Evolutionary conservation across 73 alveolate species (phyloP).

Genomic region (Tetrahymena borealis): DNA sequence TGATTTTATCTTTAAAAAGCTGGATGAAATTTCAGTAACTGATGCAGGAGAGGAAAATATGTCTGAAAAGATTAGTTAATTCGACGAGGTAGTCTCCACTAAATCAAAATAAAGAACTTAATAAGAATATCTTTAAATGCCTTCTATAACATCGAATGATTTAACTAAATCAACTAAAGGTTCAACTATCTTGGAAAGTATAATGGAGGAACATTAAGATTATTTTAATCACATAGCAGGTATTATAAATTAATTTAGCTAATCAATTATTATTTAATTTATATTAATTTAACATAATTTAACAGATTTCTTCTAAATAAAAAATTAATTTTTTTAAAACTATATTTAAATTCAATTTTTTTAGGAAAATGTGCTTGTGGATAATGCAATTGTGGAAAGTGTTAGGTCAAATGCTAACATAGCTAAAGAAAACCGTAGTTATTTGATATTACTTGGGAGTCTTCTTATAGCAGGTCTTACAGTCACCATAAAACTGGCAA

Average conservation of each 20-base stretch:
- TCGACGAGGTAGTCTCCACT: neutral
- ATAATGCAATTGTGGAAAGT: neutral
- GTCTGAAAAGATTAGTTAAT: neutral
- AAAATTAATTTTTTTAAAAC: no score
- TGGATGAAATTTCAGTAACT: neutral
- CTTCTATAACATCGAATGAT: neutral
- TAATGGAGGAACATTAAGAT: neutral
- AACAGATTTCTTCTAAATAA: neutral
- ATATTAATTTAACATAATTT: no score
- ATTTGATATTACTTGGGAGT: neutral
- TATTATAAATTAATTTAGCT: neutral
- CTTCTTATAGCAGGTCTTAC: neutral
- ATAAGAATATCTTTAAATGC: neutral
- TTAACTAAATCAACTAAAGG: neutral
- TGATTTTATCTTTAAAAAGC: neutral
- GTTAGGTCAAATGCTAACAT: neutral
- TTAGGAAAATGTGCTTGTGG: neutral
- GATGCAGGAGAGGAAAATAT: neutral
- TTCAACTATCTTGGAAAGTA: neutral
- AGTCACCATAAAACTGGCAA: neutral
- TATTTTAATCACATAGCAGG: neutral
- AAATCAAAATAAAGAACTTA: neutral
- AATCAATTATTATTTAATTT: no score
- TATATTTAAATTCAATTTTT: neutral
- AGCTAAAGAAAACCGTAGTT: neutral